These are phyloP conservation scores for Phytopythium mirpurense DNA, from an alignment of 352 stramenopile genomes.

Conservation along the genomic window DNA sequence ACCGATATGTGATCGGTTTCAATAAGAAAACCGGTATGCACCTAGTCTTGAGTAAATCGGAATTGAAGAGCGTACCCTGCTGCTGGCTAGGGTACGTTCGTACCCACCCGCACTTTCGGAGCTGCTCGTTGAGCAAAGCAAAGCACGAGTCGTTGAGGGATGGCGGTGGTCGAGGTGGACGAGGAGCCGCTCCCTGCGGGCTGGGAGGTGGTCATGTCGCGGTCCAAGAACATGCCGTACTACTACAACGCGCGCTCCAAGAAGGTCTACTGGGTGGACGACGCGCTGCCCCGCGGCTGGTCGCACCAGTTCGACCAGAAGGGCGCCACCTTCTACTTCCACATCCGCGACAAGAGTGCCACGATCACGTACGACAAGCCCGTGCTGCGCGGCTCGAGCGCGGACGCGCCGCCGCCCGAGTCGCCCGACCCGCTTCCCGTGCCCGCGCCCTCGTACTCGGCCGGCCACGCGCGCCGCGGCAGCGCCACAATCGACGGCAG, in stretches of 20 bases:
- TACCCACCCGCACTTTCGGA: no score
- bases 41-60: no score
- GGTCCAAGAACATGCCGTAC: slow-evolving; percentile 82
- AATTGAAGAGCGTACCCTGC: no score
- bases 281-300: slow-evolving; percentile 76
- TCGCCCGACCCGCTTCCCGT: slow-evolving; percentile 38
- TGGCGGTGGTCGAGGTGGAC: slow-evolving; percentile 40
- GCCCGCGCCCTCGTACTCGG: slow-evolving; percentile 39
- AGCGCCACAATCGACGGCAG: not conserved
- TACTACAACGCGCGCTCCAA: slow-evolving; percentile 76
- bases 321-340: slow-evolving; percentile 62
- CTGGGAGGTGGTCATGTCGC: slow-evolving; percentile 78
- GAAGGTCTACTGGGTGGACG: slow-evolving; percentile 82
- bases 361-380: slow-evolving; percentile 76
- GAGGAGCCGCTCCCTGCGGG: slow-evolving; percentile 59
- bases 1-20: not conserved
- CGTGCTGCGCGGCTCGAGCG: slow-evolving; percentile 20
- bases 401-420: not conserved
- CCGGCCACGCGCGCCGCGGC: not conserved
- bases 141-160: slow-evolving; percentile 3
- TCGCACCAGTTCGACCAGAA: slow-evolving; percentile 72
- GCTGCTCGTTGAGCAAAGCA: no score
- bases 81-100: no score
- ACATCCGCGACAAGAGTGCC: slow-evolving; percentile 62
- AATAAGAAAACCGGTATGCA: no score